Conservation (phyloP, 345 rosid species). For the Reutealis trisperma region DNA sequence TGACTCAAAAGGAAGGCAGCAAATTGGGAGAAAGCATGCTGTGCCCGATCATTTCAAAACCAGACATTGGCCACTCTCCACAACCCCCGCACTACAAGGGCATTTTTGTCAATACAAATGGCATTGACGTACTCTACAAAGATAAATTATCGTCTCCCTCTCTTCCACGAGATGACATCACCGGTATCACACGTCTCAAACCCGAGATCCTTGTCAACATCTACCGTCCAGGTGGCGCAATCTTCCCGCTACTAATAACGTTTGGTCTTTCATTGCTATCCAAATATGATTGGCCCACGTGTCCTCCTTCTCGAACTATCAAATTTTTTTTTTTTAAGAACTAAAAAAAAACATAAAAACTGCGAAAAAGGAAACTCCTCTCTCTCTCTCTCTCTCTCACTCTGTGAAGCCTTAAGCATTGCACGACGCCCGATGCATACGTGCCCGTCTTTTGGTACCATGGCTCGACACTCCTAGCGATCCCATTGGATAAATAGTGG, state of each 20-base stretch:
- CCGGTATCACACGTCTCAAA: not conserved
- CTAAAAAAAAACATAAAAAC: not conserved
- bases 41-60: not conserved
- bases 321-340: too few species aligned
- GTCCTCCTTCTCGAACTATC: constrained; percentile 32
- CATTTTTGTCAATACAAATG: not conserved
- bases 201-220: constrained; percentile 21
- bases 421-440: constrained; percentile 25
- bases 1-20: too few species aligned
- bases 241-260: not conserved
- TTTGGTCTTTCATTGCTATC: constrained; percentile 5
- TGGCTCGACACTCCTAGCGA: constrained; percentile 24
- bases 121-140: not conserved
- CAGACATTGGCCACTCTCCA: not conserved
- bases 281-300: constrained; percentile 30
- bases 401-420: not conserved
- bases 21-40: not conserved
- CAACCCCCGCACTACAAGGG: not conserved
- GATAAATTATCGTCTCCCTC: constrained; percentile 2
- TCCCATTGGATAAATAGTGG: constrained; percentile 14
- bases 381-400: too few species aligned
- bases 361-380: too few species aligned
- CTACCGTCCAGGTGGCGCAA: constrained; percentile 39
- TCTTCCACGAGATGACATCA: constrained; percentile 24
- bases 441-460: constrained; percentile 26